A percentile compares a stretch with the other conserved stretches of the same genome.
These are phyloP conservation scores for Penicillium bialowiezense DNA, from an alignment of 495 filamentous ascomycete species.

Conservation along the genomic window DNA sequence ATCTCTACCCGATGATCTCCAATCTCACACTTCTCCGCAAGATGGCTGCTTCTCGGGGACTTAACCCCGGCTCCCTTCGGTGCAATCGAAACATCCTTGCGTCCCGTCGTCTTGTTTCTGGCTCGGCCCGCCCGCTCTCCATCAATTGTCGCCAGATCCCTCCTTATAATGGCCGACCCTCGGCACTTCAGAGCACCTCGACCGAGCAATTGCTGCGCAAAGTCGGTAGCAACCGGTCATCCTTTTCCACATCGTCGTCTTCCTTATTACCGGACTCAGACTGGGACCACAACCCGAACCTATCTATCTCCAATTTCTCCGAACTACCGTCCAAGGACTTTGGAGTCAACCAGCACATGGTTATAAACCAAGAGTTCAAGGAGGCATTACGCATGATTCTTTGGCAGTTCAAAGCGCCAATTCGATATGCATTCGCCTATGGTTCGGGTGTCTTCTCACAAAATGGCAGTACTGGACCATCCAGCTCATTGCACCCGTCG, in stretches of 20 bases:
- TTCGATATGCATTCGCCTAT: constrained; percentile 95
- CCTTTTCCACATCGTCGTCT: constrained; percentile 41
- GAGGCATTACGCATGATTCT: constrained; percentile 82
- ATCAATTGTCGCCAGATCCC: constrained; percentile 15
- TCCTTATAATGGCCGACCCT: constrained; percentile 18
- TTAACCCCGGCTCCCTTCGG: constrained; percentile 22
- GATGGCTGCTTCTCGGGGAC: constrained; percentile 20
- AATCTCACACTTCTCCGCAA: constrained; percentile 15
- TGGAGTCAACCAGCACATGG: constrained; percentile 92
- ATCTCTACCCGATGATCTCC: constrained; percentile 8
- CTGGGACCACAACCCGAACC: constrained; percentile 82
- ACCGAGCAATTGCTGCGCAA: constrained; percentile 18
- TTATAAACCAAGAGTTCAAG: constrained; percentile 91
- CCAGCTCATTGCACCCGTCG: constrained; percentile 64
- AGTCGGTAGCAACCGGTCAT: constrained; percentile 9
- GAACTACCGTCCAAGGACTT: constrained; percentile 85
- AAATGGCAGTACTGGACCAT: constrained; percentile 46
- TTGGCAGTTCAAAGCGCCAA: constrained; percentile 90
- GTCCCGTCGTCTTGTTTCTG: constrained; percentile 17
- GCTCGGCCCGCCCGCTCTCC: constrained; percentile 30
- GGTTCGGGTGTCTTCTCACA: constrained; percentile 96
- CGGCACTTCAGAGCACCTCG: constrained; percentile 11
- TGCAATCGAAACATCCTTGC: constrained; percentile 20
- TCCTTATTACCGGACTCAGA: constrained; percentile 37
- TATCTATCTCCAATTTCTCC: constrained; percentile 74